Evolutionary conservation across 495 filamentous ascomycete genomes (phyloP), one percentile per base, ranked within the genome.

Genomic region (Xylaria palmicola): DNA sequence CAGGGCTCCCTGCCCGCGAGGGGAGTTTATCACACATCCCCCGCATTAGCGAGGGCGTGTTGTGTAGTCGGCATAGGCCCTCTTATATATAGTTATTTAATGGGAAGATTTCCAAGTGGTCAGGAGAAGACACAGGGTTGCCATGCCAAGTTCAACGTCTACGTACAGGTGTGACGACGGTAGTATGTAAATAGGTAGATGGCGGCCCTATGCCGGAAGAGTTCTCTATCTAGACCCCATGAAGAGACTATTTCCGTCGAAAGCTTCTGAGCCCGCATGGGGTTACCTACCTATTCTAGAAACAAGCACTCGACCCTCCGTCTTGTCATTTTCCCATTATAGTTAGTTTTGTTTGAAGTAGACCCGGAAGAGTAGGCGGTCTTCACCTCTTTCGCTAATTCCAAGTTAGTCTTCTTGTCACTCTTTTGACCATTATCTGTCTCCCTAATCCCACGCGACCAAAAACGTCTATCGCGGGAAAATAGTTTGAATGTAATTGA

Each of bases 1-100:
- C 54, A 47, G 40, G 55, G 27, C 27, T 40, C 53, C 27, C 50
- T 34, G 51, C 41, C 44, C 53, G 53, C 34, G 37, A 39, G 39
- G 53, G 44, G 29, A 5, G 26, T 19, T 29, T 6, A 27, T 40
- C 36, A 52, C 12, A n/a, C 9, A 7, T 37, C 26, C 32, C 32
- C 49, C 49, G 32, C 49, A 24, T 22, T 30, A 49, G 19, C 13
- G 20, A 30, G 30, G 36, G 0, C 8, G 19, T 52, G 49, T 24
- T 52, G 15, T 37, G 17, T 29, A 24, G 9, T 50, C 48, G 48
- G 26, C 8, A 22, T 53, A 30, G 17, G 37, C 8, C 0, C 22
- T n/a, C 15, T 12, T 15, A 27, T 39, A 53, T 37, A 53, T 19
- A 54, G 34, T 4, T 39, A 17, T 44, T 54, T 40, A 27, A 40